Conservation (phyloP, 805 yeast genomes). For the Wickerhamomyces alni region DNA sequence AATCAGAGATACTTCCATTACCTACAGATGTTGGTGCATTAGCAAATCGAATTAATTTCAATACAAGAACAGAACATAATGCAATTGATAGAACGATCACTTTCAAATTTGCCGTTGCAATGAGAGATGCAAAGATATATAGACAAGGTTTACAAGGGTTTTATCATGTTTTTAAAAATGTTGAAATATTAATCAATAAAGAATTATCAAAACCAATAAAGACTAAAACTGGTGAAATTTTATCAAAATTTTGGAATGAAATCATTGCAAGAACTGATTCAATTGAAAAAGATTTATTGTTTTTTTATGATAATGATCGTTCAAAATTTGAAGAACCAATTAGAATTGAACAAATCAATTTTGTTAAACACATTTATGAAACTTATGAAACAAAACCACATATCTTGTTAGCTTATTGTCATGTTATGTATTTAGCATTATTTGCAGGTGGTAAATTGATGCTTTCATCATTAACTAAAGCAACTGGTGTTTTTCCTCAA, state of each 20-base stretch:
- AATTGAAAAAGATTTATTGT: slow-evolving; percentile 56
- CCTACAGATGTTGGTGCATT: slow-evolving; percentile 78
- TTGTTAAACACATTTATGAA: slow-evolving; percentile 51
- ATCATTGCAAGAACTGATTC: slow-evolving; percentile 57
- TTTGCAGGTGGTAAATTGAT: slow-evolving; percentile 82
- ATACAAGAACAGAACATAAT: slow-evolving; percentile 62
- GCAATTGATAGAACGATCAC: slow-evolving; percentile 64
- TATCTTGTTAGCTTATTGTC: slow-evolving; percentile 71
- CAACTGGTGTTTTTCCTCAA: slow-evolving; percentile 71
- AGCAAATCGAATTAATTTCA: slow-evolving; percentile 72
- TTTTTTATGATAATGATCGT: slow-evolving; percentile 52
- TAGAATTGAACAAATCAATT: slow-evolving; percentile 55
- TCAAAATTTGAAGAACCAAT: slow-evolving; percentile 54
- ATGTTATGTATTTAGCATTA: slow-evolving; percentile 76
- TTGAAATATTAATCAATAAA: slow-evolving; percentile 45
- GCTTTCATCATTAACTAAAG: slow-evolving; percentile 58
- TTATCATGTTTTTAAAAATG: slow-evolving; percentile 62
- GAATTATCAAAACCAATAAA: slow-evolving; percentile 34
- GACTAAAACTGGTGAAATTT: slow-evolving; percentile 31
- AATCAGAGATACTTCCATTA: slow-evolving; percentile 63
- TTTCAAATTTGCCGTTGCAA: slow-evolving; percentile 65
- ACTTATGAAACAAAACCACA: slow-evolving; percentile 60
- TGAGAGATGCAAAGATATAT: slow-evolving; percentile 69
- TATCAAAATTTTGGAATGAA: slow-evolving; percentile 61
- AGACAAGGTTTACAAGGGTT: slow-evolving; percentile 76